Conservation (phyloP, 129 eudicot species). For the Artemisia annua region DNA sequence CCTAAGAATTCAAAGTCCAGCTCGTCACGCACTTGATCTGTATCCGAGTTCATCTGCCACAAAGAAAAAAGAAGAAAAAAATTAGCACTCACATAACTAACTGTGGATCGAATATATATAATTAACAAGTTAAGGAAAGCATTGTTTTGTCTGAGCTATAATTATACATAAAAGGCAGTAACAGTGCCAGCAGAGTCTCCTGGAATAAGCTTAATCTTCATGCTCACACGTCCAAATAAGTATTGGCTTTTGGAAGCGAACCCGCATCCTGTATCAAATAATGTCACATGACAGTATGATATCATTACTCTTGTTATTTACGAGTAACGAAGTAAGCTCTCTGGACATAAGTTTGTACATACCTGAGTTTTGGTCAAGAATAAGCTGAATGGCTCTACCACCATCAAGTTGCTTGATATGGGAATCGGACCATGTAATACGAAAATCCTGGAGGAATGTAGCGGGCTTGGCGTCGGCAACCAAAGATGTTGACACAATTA, state of each 20-base stretch:
- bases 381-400: slow-evolving; percentile 72
- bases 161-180: slow-evolving; percentile 78
- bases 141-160: background rate
- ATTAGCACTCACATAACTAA: background rate
- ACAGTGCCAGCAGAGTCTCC: slow-evolving; percentile 99
- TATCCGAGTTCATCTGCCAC: slow-evolving; percentile 81
- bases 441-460: slow-evolving; percentile 72
- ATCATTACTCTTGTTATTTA: background rate
- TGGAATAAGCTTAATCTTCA: slow-evolving; percentile 83
- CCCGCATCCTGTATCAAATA: slow-evolving; percentile 51
- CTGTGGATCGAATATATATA: no score
- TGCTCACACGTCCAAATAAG: slow-evolving; percentile 81
- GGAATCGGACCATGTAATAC: slow-evolving; percentile 74
- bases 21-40: slow-evolving; percentile 64
- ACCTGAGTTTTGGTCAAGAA: slow-evolving; percentile 82
- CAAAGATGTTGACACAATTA: slow-evolving; percentile 16
- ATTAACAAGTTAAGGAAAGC: no score
- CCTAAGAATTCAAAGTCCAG: slow-evolving; percentile 96
- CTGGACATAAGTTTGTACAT: background rate
- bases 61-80: background rate
- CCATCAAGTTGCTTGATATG: slow-evolving; percentile 72
- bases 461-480: slow-evolving; percentile 53
- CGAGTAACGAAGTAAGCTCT: background rate
- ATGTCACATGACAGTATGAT: background rate
- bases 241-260: slow-evolving; percentile 72